Evolutionary conservation across 2,329 filamentous ascomycete genomes (phyloP).

Genomic region (Graphium sp.): DNA sequence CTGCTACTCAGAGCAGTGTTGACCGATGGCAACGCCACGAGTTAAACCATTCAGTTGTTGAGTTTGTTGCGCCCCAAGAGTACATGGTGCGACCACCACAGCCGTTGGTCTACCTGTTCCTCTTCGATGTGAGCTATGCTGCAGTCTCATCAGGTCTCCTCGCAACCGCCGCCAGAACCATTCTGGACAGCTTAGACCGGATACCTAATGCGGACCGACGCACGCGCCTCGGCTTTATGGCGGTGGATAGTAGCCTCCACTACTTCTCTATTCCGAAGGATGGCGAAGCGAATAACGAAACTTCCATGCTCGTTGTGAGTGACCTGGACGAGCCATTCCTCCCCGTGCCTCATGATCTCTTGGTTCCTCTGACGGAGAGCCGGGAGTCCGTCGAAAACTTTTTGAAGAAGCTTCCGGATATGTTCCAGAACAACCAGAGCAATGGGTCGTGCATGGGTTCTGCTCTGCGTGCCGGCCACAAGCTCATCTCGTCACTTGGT

Average conservation of each 20-base stretch:
- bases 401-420: conserved; percentile 76
- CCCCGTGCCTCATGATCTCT: conserved; percentile 77
- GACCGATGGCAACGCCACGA: conserved; percentile 87
- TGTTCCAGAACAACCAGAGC: conserved; percentile 93
- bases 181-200: conserved; percentile 83
- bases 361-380: conserved; percentile 79
- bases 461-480: conserved; percentile 81
- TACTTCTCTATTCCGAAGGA: conserved; percentile 94
- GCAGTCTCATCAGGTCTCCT: conserved; percentile 80
- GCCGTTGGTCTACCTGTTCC: conserved; percentile 86
- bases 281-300: conserved; percentile 66
- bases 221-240: conserved; percentile 86
- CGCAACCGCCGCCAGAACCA: conserved; percentile 82
- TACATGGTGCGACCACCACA: conserved; percentile 98
- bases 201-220: conserved; percentile 96
- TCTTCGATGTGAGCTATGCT: conserved; percentile 86
- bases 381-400: conserved; percentile 84
- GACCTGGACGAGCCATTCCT: conserved; percentile 94
- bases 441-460: conserved; percentile 89
- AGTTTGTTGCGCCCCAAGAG: conserved; percentile 95
- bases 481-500: conserved; percentile 83
- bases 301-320: conserved; percentile 84
- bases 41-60: conserved; percentile 89
- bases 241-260: conserved; percentile 84
- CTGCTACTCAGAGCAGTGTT: conserved; percentile 73